Evolutionary conservation across 306 rosid genomes (phyloP).

Genomic region (Gynostemma pentaphyllum): DNA sequence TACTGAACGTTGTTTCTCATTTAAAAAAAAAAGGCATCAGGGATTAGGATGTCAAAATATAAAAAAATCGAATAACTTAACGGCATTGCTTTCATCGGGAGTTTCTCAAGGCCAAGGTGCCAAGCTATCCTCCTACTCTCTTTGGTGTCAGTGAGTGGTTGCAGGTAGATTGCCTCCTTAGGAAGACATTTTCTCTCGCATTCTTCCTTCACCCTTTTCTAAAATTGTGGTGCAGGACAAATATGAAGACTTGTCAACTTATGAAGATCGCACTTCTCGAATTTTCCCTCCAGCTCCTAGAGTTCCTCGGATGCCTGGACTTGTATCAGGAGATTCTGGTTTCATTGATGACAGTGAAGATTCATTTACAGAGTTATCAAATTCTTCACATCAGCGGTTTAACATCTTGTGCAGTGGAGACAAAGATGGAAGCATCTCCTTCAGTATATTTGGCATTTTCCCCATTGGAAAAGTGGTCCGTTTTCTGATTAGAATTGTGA

Average conservation of each 20-base stretch:
- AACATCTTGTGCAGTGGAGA: slow-evolving; percentile 89
- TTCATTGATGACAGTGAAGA: slow-evolving; percentile 81
- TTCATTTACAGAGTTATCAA: slow-evolving; percentile 69
- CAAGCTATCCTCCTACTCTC: too few species aligned
- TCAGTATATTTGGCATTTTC: slow-evolving; percentile 92
- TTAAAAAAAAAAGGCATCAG: too few species aligned
- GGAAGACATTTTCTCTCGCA: neutral
- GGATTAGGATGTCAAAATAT: too few species aligned
- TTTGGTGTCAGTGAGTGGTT: too few species aligned
- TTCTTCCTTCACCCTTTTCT: slow-evolving; percentile 8
- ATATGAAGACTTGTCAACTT: slow-evolving; percentile 34
- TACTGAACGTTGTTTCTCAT: too few species aligned
- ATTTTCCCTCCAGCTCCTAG: slow-evolving; percentile 94
- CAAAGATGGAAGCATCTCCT: slow-evolving; percentile 75
- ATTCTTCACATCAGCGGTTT: slow-evolving; percentile 77
- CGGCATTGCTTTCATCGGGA: too few species aligned
- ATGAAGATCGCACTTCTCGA: slow-evolving; percentile 89
- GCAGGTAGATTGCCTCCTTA: too few species aligned
- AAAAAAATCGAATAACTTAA: too few species aligned
- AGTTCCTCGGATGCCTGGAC: slow-evolving; percentile 78
- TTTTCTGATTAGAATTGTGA: slow-evolving; percentile 1
- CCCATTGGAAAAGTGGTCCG: slow-evolving; percentile 83
- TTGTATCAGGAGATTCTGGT: slow-evolving; percentile 81
- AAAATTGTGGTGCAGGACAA: slow-evolving; percentile 44
- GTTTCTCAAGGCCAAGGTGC: too few species aligned